A percentile compares a stretch with the other conserved stretches of the same genome.
Conservation (phyloP, 2,329 filamentous ascomycete genomes). For the Colletotrichum horii region DNA sequence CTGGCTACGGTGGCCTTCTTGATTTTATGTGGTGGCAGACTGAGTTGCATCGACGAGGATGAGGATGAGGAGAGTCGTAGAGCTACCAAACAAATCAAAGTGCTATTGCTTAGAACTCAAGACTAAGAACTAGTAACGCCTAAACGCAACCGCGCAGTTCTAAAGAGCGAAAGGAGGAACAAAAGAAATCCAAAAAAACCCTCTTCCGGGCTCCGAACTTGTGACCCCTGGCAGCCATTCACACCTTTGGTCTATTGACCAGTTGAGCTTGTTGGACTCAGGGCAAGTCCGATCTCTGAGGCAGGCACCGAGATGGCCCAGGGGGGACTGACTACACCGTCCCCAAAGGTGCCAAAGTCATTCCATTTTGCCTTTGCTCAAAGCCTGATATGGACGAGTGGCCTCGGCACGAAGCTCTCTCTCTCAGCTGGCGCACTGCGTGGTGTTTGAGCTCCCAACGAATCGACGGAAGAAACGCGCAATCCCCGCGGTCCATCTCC, state of each 20-base stretch:
- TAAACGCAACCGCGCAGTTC: neutral
- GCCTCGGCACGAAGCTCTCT: no score
- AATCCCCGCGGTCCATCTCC: accelerated
- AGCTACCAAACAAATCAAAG: no score
- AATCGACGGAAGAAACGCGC: neutral
- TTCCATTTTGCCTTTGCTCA: neutral
- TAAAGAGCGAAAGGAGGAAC: accelerated
- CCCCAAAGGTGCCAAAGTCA: accelerated
- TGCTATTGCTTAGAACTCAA: neutral
- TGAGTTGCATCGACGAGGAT: no score
- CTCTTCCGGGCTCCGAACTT: accelerated
- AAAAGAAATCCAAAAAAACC: neutral
- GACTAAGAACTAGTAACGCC: neutral
- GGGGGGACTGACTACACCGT: neutral
- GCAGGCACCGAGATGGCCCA: neutral
- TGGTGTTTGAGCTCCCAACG: neutral
- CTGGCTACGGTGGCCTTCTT: neutral
- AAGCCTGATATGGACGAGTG: no score
- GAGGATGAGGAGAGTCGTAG: no score
- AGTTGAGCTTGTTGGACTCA: neutral
- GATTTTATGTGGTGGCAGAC: neutral
- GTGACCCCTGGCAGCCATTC: neutral
- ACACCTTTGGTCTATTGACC: neutral
- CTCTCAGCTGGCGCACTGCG: neutral
- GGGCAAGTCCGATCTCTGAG: neutral